Base-by-base conservation (phyloP, 73 alveolate species). In the Paramecium sonneborni region DNA sequence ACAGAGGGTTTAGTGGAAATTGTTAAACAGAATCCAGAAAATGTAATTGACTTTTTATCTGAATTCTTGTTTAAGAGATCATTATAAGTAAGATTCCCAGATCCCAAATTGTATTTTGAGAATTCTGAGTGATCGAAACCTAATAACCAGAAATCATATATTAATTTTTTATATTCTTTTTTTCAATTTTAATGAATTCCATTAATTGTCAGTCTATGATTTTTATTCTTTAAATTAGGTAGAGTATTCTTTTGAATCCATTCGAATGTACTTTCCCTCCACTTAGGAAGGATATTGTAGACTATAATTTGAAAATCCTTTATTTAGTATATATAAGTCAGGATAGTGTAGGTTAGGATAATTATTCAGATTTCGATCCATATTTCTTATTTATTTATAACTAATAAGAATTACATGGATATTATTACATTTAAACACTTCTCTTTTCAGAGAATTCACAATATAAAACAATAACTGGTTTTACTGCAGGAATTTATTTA, bases 61-160 rank as follows among this genome's bases (percentile, higher is more conserved):
- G 69, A 79, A 79, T 79, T 79, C 72, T 34, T 79, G 55, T 79
- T 79, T 79, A 79, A 46, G 46, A 79, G 72, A 79, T 79, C 90
- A 43, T 79, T 41, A 23, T 11, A 79, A 79, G 90, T 79, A 2
- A 38, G 55, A 79, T 79, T 41, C 55, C 90, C 90, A 43, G 90
- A 79, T 46, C 90, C 90, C 28, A 39, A 26, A 79, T 30, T 30
- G 43, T 79, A 79, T 79, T 79, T 79, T 44, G 69, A 79, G 32
- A 79, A 79, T 62, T 62, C 84, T 32, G 84, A 62, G 84, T 62
- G 84, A 62, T 62, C 28, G 84, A 26, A 9, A 30, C 26, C 68
- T 18, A 52, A 52, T 52, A 52, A 52, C 68, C 10, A 62, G 39
- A 62, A 62, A 62, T 62, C 84, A 32, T 30, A 62, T 62, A 62